phyloP scores from a whole-genome alignment of 2,329 filamentous ascomycete genomes.

The Xylaria hypoxylon region DNA sequence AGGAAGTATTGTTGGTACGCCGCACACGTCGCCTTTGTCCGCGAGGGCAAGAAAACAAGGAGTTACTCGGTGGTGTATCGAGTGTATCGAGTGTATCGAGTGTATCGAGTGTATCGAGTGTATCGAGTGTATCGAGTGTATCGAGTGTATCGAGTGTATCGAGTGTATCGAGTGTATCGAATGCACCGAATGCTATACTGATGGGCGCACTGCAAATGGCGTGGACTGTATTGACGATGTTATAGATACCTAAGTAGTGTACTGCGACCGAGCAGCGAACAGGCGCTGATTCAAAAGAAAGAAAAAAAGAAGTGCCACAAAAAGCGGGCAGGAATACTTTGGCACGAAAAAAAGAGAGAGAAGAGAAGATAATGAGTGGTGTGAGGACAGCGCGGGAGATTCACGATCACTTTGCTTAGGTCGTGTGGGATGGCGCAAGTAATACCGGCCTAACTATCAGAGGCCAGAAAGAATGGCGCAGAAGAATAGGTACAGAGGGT shows the following conservation, averaged over 20 bases:
- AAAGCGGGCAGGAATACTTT: slow-evolving; percentile 11
- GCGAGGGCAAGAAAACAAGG: slow-evolving; percentile 24
- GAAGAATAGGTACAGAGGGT: background rate
- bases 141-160: background rate
- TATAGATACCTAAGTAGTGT: background rate
- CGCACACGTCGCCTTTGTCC: slow-evolving; percentile 31
- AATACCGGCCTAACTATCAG: background rate
- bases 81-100: background rate
- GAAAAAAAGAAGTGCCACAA: slow-evolving; percentile 2
- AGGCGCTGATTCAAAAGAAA: background rate
- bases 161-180: background rate
- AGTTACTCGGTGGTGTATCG: slow-evolving; percentile 9
- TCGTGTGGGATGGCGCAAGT: slow-evolving; percentile 17
- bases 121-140: background rate
- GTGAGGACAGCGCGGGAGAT: slow-evolving; percentile 4
- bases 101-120: background rate
- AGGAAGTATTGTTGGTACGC: slow-evolving; percentile 15
- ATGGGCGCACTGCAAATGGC: background rate
- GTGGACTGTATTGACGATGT: background rate
- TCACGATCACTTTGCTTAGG: background rate
- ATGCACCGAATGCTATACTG: background rate
- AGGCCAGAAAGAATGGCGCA: background rate
- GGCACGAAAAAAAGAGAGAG: background rate
- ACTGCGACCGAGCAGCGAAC: slow-evolving; percentile 5
- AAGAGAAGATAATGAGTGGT: background rate